Percentiles rank a stretch among this genome's conserved stretches.
Conservation (phyloP, 2,329 filamentous ascomycete species). For the Coniochaeta sp. region DNA sequence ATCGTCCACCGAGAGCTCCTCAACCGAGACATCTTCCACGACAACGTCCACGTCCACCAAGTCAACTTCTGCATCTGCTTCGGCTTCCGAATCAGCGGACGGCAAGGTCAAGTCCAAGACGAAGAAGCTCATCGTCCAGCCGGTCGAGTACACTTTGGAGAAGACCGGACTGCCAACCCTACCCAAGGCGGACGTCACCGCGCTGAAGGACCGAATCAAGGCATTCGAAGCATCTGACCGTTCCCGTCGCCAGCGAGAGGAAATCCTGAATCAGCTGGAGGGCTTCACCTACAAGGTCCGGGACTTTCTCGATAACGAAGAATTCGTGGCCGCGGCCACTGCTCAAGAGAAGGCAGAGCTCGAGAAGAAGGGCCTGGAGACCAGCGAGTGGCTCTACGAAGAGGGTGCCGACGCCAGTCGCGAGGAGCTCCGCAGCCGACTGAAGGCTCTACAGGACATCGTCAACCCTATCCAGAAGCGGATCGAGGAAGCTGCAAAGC, state of each 20-base stretch:
- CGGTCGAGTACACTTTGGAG: slow-evolving; percentile 40
- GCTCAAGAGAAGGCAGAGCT: slow-evolving; percentile 59
- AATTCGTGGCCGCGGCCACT: slow-evolving; percentile 66
- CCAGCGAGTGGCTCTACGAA: slow-evolving; percentile 86
- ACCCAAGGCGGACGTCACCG: slow-evolving; percentile 37
- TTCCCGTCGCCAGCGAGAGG: slow-evolving; percentile 68
- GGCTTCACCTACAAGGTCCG: slow-evolving; percentile 83
- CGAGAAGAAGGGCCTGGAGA: slow-evolving; percentile 57
- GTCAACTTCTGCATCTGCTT: slow-evolving; percentile 28
- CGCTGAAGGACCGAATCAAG: slow-evolving; percentile 62
- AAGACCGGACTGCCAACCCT: slow-evolving; percentile 43
- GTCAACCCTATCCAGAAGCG: slow-evolving; percentile 71
- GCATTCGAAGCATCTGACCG: slow-evolving; percentile 83
- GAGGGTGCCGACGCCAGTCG: slow-evolving; percentile 71
- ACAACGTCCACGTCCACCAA: slow-evolving; percentile 13
- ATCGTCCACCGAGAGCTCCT: slow-evolving; percentile 28
- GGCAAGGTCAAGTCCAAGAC: slow-evolving; percentile 49
- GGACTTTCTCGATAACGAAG: slow-evolving; percentile 70
- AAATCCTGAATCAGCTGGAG: slow-evolving; percentile 88
- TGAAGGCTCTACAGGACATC: slow-evolving; percentile 70
- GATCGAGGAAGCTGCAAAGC: slow-evolving; percentile 61
- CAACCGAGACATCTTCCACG: slow-evolving; percentile 22
- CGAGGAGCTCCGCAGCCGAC: slow-evolving; percentile 66
- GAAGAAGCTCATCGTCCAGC: slow-evolving; percentile 50
- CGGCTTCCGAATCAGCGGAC: slow-evolving; percentile 40